A percentile compares a stretch with the other conserved stretches of the same genome.
These are phyloP conservation scores for Amanita polypyramis DNA, from an alignment of 768 basidiomycete genomes.

Conservation along the genomic window DNA sequence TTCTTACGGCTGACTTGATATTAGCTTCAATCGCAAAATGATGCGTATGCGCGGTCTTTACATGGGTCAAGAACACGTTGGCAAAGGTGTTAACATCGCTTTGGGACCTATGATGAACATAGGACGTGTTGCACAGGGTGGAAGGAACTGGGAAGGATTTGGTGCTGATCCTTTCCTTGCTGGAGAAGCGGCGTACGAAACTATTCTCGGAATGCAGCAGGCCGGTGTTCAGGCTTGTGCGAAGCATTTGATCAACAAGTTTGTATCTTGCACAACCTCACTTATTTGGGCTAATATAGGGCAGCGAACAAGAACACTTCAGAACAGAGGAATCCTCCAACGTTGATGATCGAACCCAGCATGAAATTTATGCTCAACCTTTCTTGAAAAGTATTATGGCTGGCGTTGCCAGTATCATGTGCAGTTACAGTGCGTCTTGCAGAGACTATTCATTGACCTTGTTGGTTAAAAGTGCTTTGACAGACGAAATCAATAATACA, in stretches of 20 bases:
- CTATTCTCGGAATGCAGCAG: slow-evolving; percentile 71
- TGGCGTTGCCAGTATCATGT: slow-evolving; percentile 67
- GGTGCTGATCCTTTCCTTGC: slow-evolving; percentile 81
- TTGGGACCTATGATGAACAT: slow-evolving; percentile 85
- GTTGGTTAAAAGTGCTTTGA: neutral
- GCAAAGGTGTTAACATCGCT: slow-evolving; percentile 77
- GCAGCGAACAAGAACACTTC: slow-evolving; percentile 60
- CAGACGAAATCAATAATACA: slow-evolving; percentile 58
- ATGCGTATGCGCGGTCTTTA: slow-evolving; percentile 67
- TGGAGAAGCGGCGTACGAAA: slow-evolving; percentile 75
- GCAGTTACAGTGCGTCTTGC: slow-evolving; percentile 50
- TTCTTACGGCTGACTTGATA: neutral
- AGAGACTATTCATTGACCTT: neutral
- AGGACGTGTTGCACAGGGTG: slow-evolving; percentile 66
- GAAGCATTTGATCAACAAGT: slow-evolving; percentile 78
- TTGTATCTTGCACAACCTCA: slow-evolving; percentile 12
- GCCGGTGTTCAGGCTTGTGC: slow-evolving; percentile 80
- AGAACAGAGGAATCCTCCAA: slow-evolving; percentile 49
- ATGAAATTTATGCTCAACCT: slow-evolving; percentile 64
- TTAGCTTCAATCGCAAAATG: slow-evolving; percentile 65
- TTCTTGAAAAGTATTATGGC: slow-evolving; percentile 67
- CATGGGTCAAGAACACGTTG: slow-evolving; percentile 76
- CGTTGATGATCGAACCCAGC: slow-evolving; percentile 72
- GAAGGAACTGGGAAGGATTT: slow-evolving; percentile 94
- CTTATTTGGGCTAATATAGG: neutral